These are phyloP conservation scores for Naganishia vishniacii DNA, from an alignment of 768 basidiomycete genomes.

Conservation along the genomic window DNA sequence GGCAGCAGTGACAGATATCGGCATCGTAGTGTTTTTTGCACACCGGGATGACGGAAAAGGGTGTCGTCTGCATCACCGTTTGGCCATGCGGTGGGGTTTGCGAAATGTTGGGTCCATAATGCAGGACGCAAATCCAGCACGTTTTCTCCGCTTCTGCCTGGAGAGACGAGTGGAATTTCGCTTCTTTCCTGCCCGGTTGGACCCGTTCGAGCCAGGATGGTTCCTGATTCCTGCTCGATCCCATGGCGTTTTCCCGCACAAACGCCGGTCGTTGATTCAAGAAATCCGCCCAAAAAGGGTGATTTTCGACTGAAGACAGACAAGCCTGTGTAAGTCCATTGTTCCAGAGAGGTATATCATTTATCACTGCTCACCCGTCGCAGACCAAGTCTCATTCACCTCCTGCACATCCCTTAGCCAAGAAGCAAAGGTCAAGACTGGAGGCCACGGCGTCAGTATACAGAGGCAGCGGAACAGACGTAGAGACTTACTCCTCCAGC, in stretches of 20 bases:
- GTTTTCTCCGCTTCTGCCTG: conserved; percentile 11
- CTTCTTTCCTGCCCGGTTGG: conserved; percentile 13
- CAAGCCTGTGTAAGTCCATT: background rate
- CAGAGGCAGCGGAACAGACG: background rate
- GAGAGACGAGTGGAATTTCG: conserved; percentile 9
- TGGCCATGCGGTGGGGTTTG: background rate
- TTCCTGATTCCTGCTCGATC: conserved; percentile 1
- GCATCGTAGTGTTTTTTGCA: conserved; percentile 10
- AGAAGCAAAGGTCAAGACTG: conserved; percentile 8
- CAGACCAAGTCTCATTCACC: conserved; percentile 9
- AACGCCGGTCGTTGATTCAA: background rate
- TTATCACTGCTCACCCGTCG: background rate
- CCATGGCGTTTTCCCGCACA: conserved; percentile 4
- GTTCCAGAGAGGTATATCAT: background rate
- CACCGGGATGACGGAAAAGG: conserved; percentile 4
- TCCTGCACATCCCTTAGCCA: conserved; percentile 9
- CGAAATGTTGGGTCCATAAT: background rate
- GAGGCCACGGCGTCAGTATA: background rate
- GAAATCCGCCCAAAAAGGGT: conserved; percentile 6
- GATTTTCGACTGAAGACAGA: background rate
- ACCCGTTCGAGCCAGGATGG: conserved; percentile 5
- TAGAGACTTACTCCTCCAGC: conserved; percentile 1
- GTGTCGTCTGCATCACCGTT: background rate
- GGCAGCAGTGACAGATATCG: conserved; percentile 4
- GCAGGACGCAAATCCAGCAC: conserved; percentile 11